Conservation (phyloP, 495 filamentous ascomycete genomes). For the Antarctomyces pellizariae region DNA sequence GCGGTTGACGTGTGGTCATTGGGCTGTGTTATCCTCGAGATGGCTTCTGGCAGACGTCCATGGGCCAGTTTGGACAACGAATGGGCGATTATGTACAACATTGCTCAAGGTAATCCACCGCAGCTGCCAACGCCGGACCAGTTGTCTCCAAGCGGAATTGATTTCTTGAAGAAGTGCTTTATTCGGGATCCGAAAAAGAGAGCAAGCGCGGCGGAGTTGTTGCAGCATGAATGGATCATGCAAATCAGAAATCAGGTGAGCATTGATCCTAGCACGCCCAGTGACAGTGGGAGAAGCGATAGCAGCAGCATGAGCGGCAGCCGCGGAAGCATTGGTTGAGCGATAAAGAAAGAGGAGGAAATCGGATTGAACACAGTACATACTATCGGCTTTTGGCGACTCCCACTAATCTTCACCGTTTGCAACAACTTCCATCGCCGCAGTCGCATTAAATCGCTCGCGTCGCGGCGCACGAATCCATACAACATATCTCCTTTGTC, state of each 20-base stretch:
- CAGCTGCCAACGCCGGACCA: constrained; percentile 63
- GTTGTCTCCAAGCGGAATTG: constrained; percentile 59
- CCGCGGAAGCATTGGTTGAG: too few species aligned
- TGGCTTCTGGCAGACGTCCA: constrained; percentile 84
- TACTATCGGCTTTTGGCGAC: too few species aligned
- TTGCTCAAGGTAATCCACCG: constrained; percentile 84
- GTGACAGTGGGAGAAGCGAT: constrained; percentile 19
- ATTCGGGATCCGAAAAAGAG: constrained; percentile 59
- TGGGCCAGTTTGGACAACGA: constrained; percentile 98
- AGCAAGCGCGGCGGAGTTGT: constrained; percentile 63
- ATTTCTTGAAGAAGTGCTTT: constrained; percentile 77
- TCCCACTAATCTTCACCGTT: too few species aligned
- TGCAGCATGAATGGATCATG: constrained; percentile 93
- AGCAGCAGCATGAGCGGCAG: too few species aligned
- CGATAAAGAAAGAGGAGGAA: too few species aligned
- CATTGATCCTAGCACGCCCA: constrained; percentile 29
- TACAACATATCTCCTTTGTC: too few species aligned
- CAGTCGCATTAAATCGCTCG: too few species aligned
- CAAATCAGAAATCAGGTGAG: constrained; percentile 26
- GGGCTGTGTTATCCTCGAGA: constrained; percentile 90
- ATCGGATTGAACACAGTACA: too few species aligned
- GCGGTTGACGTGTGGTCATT: constrained; percentile 96
- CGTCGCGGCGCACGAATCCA: too few species aligned
- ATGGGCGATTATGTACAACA: constrained; percentile 99
- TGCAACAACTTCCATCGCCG: too few species aligned